Base-by-base conservation (phyloP, 257 asterid genomes). In the Capsicum baccatum region DNA sequence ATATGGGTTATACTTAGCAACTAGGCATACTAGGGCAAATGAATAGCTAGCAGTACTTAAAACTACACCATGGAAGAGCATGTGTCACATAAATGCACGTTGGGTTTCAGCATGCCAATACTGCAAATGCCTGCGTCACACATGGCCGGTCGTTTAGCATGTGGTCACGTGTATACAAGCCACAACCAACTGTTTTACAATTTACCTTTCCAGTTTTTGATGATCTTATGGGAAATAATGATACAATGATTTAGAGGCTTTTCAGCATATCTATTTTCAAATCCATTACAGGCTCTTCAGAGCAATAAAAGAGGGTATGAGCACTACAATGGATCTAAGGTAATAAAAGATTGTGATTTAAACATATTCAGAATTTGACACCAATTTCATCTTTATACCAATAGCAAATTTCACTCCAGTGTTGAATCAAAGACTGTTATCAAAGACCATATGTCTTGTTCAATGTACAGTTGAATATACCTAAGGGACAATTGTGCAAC, bases 361-460 rank as follows among this genome's bases (percentile, higher is more conserved):
- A 73, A 19, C 80, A 73, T 50, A n/a, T 19, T 48, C 80, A 11
- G 10, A 73, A 73, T 12, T 71, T 12, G 44, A 50, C 35, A 48
- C 37, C 60, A 73, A 47, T 71, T 71, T 71, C 14, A 71, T 71
- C 58, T 44, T 35, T 1, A 71, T 47, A 10, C 14, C 26, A 47
- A n/a, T n/a, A 71, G 16, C 57, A 71, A 13, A 48, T 71, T 71
- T 48, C 79, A 71, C 79, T 47, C 58, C 17, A 57, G n/a, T 71
- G 12, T 42, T 71, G 79, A 47, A 71, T 71, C 17, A 42, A 71
- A 71, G 79, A 71, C 52, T 71, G 79, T 47, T 71, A 44, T 71
- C 2, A 35, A 71, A 71, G 79, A 71, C 58, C 79, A 70, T 9
- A 44, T 13, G 44, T 70, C 57, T 70, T 44, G 37, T 47, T 71